Evolutionary conservation across 1,284 basidiomycete species (phyloP).

Genomic region (Microbotryum lychnidis-dioicae): DNA sequence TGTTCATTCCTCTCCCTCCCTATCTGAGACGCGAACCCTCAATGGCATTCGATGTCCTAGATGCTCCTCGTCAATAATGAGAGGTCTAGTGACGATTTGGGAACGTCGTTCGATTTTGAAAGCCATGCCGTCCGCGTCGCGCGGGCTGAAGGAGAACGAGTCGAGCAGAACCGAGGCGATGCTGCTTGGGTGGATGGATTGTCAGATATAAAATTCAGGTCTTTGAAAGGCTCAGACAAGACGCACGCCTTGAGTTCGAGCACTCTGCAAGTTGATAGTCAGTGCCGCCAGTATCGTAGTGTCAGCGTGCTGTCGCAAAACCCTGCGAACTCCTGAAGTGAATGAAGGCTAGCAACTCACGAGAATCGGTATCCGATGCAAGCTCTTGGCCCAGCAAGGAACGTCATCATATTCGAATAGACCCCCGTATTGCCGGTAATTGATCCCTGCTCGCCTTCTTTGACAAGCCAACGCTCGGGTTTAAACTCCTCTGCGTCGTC

Average conservation of each 20-base stretch:
- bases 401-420: constrained; percentile 18
- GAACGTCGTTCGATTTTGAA: constrained; percentile 15
- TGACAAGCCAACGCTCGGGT: constrained; percentile 42
- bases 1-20: not conserved
- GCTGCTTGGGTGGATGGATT: not conserved
- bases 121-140: not conserved
- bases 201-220: no score
- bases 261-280: no score
- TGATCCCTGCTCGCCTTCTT: not conserved
- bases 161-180: constrained; percentile 24
- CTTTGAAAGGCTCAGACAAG: no score
- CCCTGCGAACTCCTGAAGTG: no score
- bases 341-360: no score
- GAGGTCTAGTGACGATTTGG: constrained; percentile 20
- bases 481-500: constrained; percentile 57
- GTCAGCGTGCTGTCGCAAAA: no score
- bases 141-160: constrained; percentile 15
- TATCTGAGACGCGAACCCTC: constrained; percentile 12
- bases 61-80: constrained; percentile 22
- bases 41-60: constrained; percentile 22
- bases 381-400: constrained; percentile 14
- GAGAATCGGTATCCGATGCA: no score
- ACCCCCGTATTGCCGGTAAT: constrained; percentile 21
- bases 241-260: constrained; percentile 12
- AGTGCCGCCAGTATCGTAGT: no score